Evolutionary conservation across 78 protist genomes (phyloP), one percentile per base, ranked within the genome.

Genomic region (Pelomyxa schiedti): DNA sequence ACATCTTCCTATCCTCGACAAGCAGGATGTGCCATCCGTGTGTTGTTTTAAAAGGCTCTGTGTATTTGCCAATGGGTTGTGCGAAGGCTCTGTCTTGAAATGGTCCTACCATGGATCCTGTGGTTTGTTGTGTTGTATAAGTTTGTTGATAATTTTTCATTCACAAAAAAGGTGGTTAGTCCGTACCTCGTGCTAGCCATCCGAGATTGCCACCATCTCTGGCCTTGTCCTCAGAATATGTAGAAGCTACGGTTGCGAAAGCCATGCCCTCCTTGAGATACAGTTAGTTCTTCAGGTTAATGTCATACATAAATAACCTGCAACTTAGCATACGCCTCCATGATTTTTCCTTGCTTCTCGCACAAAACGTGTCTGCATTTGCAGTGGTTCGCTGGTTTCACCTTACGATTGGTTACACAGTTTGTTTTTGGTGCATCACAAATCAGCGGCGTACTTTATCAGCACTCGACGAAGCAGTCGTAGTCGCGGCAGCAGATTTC

Each of bases 171-270:
- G n/a, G n/a, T n/a, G n/a, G n/a, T 5, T 41, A 69, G 4, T 29
- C 24, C 73, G 24, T 43, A 69, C 73, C 73, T 8, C 73, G 24
- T 8, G 36, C 73, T 43, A 69, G 38, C 73, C 73, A 69, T 8
- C 73, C 73, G 4, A 69, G 41, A n/a, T 26, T 32, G 41, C 73
- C 73, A 5, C 73, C 73, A n/a, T 37, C 36, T 8, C 73, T 3
- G 73, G 73, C 73, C 73, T 69, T 69, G 41, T 69, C 73, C 73
- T 69, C 73, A 4, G 73, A 69, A n/a, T 69, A 69, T 7, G 24
- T n/a, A 32, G 24, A 26, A 3, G 73, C 73, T 3, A 69, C 73
- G 24, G 73, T 40, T 24, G 73, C 73, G 41, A 69, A 69, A 4
- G 38, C n/a, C 38, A 40, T 30, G 30, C 73, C 73, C 16, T 26